phyloP scores from a whole-genome alignment of 2,329 filamentous ascomycete species.

The Nemania sp. region DNA sequence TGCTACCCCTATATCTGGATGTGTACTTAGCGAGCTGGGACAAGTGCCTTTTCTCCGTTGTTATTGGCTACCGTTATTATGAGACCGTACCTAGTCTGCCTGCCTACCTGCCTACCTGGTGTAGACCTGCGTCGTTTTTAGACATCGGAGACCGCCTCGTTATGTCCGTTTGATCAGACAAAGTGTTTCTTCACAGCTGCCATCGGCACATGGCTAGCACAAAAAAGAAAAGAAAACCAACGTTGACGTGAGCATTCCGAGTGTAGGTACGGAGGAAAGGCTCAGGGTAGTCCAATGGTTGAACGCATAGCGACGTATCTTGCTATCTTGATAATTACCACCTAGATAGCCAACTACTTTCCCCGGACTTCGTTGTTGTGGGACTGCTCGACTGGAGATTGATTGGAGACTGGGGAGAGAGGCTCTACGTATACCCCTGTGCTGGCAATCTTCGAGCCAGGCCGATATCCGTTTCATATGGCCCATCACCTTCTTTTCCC shows the following conservation, averaged over 20 bases:
- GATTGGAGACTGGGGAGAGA: constrained; percentile 23
- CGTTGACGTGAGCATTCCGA: too few species aligned
- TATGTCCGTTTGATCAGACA: constrained; percentile 6
- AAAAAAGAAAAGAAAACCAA: constrained; percentile 26
- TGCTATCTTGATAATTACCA: not conserved
- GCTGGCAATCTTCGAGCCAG: constrained; percentile 19
- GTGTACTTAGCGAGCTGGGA: too few species aligned
- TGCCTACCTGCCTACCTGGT: not conserved
- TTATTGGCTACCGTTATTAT: too few species aligned
- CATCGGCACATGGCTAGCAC: constrained; percentile 25
- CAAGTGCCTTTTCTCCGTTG: too few species aligned
- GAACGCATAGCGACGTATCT: too few species aligned
- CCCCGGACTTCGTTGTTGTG: constrained; percentile 12
- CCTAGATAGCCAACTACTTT: constrained; percentile 1
- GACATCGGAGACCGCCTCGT: constrained; percentile 21
- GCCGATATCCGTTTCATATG: constrained; percentile 11
- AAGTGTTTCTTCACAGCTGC: constrained; percentile 11
- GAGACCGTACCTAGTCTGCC: too few species aligned
- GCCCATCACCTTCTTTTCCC: constrained; percentile 14
- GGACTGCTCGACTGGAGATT: constrained; percentile 7
- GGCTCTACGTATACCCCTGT: constrained; percentile 21
- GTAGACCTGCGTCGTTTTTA: constrained; percentile 23
- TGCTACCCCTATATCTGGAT: too few species aligned
- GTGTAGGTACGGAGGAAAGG: too few species aligned
- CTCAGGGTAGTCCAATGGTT: too few species aligned